Conservation (phyloP, 1,139 yeast species). For the Pichia sorboxylosa region DNA sequence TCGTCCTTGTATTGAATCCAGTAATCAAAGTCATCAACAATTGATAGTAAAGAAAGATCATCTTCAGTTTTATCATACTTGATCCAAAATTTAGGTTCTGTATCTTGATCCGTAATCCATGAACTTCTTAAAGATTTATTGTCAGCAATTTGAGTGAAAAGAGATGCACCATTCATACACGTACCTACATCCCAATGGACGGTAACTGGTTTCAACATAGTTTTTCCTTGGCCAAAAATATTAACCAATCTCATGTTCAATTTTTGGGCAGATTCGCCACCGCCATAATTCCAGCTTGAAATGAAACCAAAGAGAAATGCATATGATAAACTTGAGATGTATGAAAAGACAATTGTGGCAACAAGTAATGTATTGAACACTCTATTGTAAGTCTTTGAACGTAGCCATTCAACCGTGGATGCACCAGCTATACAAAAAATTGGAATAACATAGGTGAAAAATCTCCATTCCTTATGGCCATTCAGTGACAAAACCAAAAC, state of each 20-base stretch:
- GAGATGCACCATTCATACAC: slow-evolving; percentile 80
- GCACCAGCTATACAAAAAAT: slow-evolving; percentile 56
- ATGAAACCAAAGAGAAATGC: slow-evolving; percentile 29
- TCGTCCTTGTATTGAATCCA: slow-evolving; percentile 39
- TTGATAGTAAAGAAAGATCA: slow-evolving; percentile 19
- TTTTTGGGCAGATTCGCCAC: slow-evolving; percentile 58
- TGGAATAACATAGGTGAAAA: slow-evolving; percentile 67
- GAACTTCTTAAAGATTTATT: slow-evolving; percentile 2
- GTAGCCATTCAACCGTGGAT: slow-evolving; percentile 36
- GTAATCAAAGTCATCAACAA: slow-evolving; percentile 34
- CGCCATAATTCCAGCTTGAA: slow-evolving; percentile 78
- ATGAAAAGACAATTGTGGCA: background rate
- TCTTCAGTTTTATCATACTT: slow-evolving; percentile 70
- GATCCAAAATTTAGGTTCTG: slow-evolving; percentile 24
- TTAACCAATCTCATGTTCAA: slow-evolving; percentile 36
- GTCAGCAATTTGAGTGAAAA: slow-evolving; percentile 33
- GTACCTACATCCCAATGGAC: slow-evolving; percentile 73
- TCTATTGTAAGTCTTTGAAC: background rate
- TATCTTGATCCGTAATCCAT: slow-evolving; percentile 34
- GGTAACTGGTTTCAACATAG: slow-evolving; percentile 17
- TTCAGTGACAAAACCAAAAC: slow-evolving; percentile 60
- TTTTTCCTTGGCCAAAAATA: slow-evolving; percentile 1
- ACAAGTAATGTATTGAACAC: background rate
- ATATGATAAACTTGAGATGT: slow-evolving; percentile 25
- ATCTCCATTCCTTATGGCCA: slow-evolving; percentile 94